Conservation (phyloP, 1,284 basidiomycete species). For the Rhodotorula sp. region DNA sequence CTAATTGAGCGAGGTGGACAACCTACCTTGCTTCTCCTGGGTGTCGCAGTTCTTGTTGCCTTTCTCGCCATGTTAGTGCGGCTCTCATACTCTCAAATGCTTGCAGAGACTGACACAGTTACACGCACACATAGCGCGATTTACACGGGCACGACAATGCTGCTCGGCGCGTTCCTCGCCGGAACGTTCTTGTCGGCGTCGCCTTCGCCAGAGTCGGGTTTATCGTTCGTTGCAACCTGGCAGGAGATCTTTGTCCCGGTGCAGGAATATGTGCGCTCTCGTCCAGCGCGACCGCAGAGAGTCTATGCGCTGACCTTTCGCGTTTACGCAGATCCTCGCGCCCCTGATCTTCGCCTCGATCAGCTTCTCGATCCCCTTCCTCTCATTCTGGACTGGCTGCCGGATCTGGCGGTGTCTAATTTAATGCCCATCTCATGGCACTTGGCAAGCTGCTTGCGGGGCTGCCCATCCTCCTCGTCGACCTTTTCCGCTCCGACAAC, state of each 20-base stretch:
- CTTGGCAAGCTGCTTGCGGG: conserved; percentile 54
- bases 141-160: conserved; percentile 51
- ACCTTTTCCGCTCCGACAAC: conserved; percentile 4
- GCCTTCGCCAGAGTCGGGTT: conserved; percentile 7
- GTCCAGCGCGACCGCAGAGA: not conserved
- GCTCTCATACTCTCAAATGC: conserved; percentile 10
- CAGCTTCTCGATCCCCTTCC: conserved; percentile 58
- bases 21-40: conserved; percentile 13
- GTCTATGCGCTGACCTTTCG: not conserved
- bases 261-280: conserved; percentile 17
- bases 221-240: conserved; percentile 15
- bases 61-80: conserved; percentile 45
- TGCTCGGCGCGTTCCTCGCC: conserved; percentile 54
- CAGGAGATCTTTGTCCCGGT: not conserved
- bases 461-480: conserved; percentile 47
- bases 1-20: not conserved
- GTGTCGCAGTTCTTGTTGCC: conserved; percentile 23
- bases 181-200: conserved; percentile 47
- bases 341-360: conserved; percentile 61
- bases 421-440: conserved; percentile 56
- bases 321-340: conserved; percentile 48
- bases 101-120: not conserved
- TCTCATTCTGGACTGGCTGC: conserved; percentile 53
- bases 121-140: conserved; percentile 22
- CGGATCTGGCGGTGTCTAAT: conserved; percentile 58